These are phyloP conservation scores for Nicotiana benthamiana DNA, from an alignment of 257 asterid genomes.

Conservation along the genomic window DNA sequence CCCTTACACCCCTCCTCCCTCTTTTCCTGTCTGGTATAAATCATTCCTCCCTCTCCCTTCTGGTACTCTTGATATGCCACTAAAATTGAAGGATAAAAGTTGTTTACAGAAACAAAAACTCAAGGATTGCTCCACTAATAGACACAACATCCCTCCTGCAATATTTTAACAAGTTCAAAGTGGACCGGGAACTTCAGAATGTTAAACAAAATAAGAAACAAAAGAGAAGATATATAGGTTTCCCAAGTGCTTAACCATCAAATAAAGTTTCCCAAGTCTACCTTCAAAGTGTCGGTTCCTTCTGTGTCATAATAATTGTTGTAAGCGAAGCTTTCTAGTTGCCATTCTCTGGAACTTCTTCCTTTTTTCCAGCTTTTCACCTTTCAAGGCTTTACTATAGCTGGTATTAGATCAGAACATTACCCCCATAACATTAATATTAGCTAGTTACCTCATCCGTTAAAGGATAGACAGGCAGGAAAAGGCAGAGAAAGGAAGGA, in stretches of 20 bases:
- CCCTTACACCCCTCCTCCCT: neutral
- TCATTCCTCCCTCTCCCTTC: neutral
- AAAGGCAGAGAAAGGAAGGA: neutral
- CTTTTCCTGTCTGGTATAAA: conserved; percentile 2
- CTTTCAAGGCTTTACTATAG: neutral
- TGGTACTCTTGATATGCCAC: neutral
- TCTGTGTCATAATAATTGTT: neutral
- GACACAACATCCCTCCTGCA: neutral
- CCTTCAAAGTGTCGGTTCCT: neutral
- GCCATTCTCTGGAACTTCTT: neutral
- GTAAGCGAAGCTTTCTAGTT: neutral
- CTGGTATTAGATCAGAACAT: neutral
- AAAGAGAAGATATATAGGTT: neutral
- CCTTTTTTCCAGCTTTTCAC: neutral
- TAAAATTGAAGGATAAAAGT: neutral
- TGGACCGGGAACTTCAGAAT: neutral
- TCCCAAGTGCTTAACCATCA: neutral
- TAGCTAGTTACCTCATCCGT: neutral
- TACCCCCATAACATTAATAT: neutral
- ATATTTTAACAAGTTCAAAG: neutral
- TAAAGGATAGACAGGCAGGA: neutral
- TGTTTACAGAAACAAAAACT: neutral
- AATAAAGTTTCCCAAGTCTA: neutral
- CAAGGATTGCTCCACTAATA: neutral
- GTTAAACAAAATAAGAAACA: neutral